phyloP scores from a whole-genome alignment of 371 early-diverging fungal species.

The Spiromyces aspiralis region DNA sequence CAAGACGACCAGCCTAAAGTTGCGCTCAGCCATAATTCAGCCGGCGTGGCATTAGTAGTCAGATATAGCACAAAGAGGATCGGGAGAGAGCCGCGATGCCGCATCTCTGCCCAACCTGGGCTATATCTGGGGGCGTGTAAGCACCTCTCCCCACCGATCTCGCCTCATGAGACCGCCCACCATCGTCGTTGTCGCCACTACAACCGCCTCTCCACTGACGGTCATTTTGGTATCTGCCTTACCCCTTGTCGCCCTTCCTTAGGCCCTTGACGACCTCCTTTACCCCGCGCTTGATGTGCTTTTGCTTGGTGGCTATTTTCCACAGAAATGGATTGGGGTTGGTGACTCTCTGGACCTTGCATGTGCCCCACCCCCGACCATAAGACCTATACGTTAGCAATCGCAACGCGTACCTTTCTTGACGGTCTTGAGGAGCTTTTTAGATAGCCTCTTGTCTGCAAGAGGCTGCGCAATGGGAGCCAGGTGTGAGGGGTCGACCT shows the following conservation, averaged over 20 bases:
- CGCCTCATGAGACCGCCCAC: too few species aligned
- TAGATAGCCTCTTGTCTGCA: conserved; percentile 78
- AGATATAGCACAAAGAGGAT: too few species aligned
- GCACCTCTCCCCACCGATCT: too few species aligned
- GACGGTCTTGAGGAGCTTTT: conserved; percentile 91
- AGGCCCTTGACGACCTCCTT: conserved; percentile 95
- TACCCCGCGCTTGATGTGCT: conserved; percentile 86
- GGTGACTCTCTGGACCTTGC: neutral
- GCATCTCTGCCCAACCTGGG: too few species aligned
- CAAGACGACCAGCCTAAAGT: conserved; percentile 64
- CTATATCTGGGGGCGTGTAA: too few species aligned
- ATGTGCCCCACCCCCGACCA: neutral
- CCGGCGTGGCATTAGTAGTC: too few species aligned
- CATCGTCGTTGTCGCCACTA: too few species aligned
- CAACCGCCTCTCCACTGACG: too few species aligned
- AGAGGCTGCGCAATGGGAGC: conserved; percentile 89
- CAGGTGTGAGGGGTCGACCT: conserved; percentile 23
- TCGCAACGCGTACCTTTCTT: conserved; percentile 16
- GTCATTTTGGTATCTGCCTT: too few species aligned
- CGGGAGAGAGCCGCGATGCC: too few species aligned
- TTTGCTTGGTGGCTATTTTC: conserved; percentile 64
- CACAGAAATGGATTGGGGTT: neutral
- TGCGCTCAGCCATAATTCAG: too few species aligned
- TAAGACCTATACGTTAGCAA: neutral
- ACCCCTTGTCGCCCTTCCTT: conserved; percentile 87